Evolutionary conservation across 1,139 yeast genomes (phyloP).

Genomic region (Pichia sp.): DNA sequence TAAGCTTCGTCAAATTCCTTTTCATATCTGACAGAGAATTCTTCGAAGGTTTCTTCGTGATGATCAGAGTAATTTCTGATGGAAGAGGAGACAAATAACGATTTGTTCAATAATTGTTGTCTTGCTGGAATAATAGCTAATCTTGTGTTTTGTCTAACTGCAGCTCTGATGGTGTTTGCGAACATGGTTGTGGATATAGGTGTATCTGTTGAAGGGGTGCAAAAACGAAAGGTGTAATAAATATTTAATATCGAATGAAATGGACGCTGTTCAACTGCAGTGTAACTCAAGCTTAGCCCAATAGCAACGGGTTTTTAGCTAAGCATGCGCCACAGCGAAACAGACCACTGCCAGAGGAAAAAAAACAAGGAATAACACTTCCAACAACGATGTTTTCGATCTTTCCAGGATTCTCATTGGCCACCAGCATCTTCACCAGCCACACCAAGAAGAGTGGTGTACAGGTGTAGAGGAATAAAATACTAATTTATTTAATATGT

Average conservation of each 20-base stretch:
- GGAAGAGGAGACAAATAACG: constrained; percentile 24
- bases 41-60: constrained; percentile 89
- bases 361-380: not conserved
- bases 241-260: no score
- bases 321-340: not conserved
- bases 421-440: no score
- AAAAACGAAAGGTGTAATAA: no score
- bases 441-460: no score
- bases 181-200: constrained; percentile 26
- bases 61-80: constrained; percentile 68
- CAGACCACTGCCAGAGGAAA: not conserved
- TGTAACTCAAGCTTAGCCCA: not conserved
- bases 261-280: no score
- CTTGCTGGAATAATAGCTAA: constrained; percentile 26
- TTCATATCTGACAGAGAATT: constrained; percentile 89
- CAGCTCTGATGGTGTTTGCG: constrained; percentile 47
- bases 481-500: not conserved
- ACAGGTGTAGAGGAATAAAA: no score
- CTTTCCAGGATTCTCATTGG: no score
- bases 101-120: constrained; percentile 22
- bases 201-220: not conserved
- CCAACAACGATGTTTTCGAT: not conserved
- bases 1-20: constrained; percentile 97
- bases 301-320: not conserved
- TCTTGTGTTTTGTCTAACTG: constrained; percentile 39